Evolutionary conservation across 2,329 filamentous ascomycete genomes (phyloP).

Genomic region (Exophiala oligosperma): DNA sequence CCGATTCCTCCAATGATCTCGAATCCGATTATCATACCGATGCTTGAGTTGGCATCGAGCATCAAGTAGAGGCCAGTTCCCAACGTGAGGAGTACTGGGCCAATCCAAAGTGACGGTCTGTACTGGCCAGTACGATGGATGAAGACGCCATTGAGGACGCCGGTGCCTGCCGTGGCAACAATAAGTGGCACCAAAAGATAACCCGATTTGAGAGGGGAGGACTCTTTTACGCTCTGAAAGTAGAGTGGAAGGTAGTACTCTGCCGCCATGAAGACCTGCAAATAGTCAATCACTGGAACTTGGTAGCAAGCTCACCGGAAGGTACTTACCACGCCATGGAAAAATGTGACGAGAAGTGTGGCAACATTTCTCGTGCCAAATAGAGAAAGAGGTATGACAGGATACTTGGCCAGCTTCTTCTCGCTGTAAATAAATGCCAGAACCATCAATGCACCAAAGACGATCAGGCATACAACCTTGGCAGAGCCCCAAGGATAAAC

Average conservation of each 20-base stretch:
- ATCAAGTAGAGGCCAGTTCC: conserved; percentile 51
- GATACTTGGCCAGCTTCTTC: conserved; percentile 70
- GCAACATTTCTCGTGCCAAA: conserved; percentile 62
- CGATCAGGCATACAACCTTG: conserved; percentile 72
- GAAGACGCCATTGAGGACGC: conserved; percentile 48
- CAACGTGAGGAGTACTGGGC: conserved; percentile 43
- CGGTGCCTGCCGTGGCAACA: conserved; percentile 45
- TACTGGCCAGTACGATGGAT: conserved; percentile 55
- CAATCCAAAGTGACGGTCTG: conserved; percentile 47
- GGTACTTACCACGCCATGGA: conserved; percentile 24
- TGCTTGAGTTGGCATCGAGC: conserved; percentile 44
- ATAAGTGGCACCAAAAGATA: conserved; percentile 63
- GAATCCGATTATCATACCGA: conserved; percentile 43
- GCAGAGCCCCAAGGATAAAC: conserved; percentile 72
- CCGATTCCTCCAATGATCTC: conserved; percentile 45
- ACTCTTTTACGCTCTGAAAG: conserved; percentile 67
- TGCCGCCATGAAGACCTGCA: conserved; percentile 23
- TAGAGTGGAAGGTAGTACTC: conserved; percentile 69
- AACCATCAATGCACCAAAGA: conserved; percentile 68
- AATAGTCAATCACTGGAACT: conserved; percentile 1
- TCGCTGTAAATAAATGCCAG: conserved; percentile 71
- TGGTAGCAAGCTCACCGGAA: neutral
- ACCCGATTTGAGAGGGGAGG: conserved; percentile 60
- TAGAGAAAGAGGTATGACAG: conserved; percentile 72
- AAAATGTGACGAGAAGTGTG: conserved; percentile 34